Base-by-base conservation (phyloP, 257 asterid species). In the Solanum habrochaites region DNA sequence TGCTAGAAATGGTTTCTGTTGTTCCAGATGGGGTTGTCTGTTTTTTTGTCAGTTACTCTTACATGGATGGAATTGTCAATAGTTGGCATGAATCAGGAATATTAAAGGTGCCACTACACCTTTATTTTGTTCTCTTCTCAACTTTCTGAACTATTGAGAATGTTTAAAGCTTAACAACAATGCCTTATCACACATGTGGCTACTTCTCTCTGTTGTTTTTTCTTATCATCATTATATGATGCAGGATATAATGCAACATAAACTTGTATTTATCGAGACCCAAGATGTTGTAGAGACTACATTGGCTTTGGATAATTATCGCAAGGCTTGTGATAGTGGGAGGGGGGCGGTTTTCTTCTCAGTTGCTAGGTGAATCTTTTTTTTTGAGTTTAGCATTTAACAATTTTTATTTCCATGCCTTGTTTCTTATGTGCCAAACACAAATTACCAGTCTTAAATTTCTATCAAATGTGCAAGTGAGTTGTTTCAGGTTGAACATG, bases 271-370 rank as follows among this genome's bases (percentile, higher is more conserved):
- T 93, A 96, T 97, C 86, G 99, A 97, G 94, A 97, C 99, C 35
- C 99, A 97, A 86, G 99, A 97, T 90, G 99, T 97, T 66, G 99
- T 97, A 88, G 99, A 97, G 90, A 97, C 99, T 88, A 97, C 99
- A 42, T 91, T 97, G 89, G 99, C 99, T 15, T 89, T 97, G 86
- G 99, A 97, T 90, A 97, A 97, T 87, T 97, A 94, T 90, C 98
- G 99, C 77, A 91, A 93, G 90, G 99, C 99, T 88, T 97, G 99
- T 90, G 99, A 97, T 93, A 93, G 98, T 92, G 99, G 99, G 81
- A 93, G 99, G 91, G 99, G 99, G 74, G 99, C 99, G n/a, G 99
- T 97, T 80, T 97, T 97, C 87, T 96, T 97, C 94, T 97, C 99
- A 32, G 99, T 97, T 89, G 99, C 99, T 90, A 94, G 99, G 99